Percentiles rank a stretch among this genome's conserved stretches.
Conservation (phyloP, 345 rosid species). For the Conringia planisiliqua region DNA sequence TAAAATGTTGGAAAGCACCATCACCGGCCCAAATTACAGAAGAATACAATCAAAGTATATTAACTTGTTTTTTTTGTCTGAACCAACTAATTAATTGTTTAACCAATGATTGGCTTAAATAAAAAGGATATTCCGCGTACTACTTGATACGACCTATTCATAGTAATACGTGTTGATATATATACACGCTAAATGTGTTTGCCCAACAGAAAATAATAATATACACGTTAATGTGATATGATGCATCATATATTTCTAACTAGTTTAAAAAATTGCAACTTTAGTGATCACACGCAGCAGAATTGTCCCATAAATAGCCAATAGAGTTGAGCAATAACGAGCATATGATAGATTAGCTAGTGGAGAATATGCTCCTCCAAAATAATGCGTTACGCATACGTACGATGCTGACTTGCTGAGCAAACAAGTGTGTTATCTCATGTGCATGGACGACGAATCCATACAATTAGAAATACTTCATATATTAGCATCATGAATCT, state of each 20-base stretch:
- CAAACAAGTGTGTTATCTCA: constrained; percentile 3
- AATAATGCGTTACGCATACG: background rate
- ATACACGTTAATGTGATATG: background rate
- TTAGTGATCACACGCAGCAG: constrained; percentile 1
- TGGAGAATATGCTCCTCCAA: constrained; percentile 6
- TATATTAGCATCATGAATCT: background rate
- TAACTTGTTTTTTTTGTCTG: background rate
- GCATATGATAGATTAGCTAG: background rate
- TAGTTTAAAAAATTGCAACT: background rate
- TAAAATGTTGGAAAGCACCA: constrained; percentile 27
- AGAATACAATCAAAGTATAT: background rate
- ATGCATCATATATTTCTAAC: background rate
- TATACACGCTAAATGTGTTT: background rate
- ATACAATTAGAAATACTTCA: too few relatives aligned
- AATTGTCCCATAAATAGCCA: background rate
- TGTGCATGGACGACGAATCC: background rate
- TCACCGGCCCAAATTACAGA: constrained; percentile 25
- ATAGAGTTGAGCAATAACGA: constrained; percentile 13
- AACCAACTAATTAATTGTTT: background rate
- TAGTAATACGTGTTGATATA: background rate
- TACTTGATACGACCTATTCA: background rate
- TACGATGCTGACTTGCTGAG: background rate
- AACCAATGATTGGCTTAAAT: constrained; percentile 5
- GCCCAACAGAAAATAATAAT: background rate
- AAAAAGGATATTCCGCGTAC: background rate